These are phyloP conservation scores for Lippia alba DNA, from an alignment of 305 asterid genomes.

Conservation along the genomic window DNA sequence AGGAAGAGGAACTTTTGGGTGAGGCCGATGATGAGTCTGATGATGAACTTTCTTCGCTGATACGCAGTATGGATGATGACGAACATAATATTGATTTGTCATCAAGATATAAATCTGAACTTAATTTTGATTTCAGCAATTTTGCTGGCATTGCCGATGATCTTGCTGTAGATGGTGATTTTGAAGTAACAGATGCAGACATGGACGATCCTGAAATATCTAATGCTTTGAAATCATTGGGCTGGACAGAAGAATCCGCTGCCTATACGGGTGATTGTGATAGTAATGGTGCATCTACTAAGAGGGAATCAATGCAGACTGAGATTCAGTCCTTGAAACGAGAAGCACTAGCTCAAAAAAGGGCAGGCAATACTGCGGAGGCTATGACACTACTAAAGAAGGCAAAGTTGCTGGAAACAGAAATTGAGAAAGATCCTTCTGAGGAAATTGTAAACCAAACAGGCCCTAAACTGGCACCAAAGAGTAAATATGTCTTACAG, in stretches of 20 bases:
- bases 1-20: conserved; percentile 92
- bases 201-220: conserved; percentile 83
- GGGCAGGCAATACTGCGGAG: conserved; percentile 76
- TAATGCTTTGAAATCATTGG: conserved; percentile 70
- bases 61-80: conserved; percentile 66
- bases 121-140: conserved; percentile 58
- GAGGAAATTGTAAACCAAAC: conserved; percentile 32
- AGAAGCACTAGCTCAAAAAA: conserved; percentile 70
- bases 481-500: conserved; percentile 77
- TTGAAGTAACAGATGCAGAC: conserved; percentile 79
- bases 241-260: conserved; percentile 73
- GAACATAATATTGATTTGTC: conserved; percentile 42
- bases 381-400: conserved; percentile 74
- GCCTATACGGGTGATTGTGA: no score
- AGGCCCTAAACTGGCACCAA: conserved; percentile 50
- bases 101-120: conserved; percentile 27
- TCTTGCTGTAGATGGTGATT: conserved; percentile 61
- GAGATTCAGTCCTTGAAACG: conserved; percentile 76
- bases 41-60: conserved; percentile 78
- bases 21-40: conserved; percentile 80
- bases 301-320: conserved; percentile 47
- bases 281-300: conserved; percentile 28
- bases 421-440: conserved; percentile 39
- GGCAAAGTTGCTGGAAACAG: conserved; percentile 69
- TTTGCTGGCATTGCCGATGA: conserved; percentile 55